These are phyloP conservation scores for Eucalyptus albens DNA, from an alignment of 345 rosid species.

Conservation along the genomic window DNA sequence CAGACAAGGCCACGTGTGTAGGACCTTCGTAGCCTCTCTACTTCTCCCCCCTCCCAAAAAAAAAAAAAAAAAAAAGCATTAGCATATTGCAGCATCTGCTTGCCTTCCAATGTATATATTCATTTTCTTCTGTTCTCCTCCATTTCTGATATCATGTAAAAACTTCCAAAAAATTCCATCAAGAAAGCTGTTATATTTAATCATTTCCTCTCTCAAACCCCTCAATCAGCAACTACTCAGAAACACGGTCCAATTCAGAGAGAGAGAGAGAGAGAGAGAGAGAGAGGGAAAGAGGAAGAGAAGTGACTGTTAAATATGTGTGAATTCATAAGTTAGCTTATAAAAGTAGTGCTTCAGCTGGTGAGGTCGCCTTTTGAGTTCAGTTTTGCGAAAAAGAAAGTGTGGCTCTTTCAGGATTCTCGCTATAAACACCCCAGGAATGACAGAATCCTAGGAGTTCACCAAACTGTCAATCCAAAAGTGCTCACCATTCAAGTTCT, in stretches of 20 bases:
- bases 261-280: neutral
- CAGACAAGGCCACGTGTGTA: slow-evolving; percentile 91
- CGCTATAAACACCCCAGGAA: neutral
- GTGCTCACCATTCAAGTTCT: neutral
- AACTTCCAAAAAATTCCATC: slow-evolving; percentile 15
- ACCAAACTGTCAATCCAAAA: neutral
- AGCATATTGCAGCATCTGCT: neutral
- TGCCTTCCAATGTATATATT: neutral
- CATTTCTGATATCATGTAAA: neutral
- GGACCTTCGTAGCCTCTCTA: slow-evolving; percentile 41
- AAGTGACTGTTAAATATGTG: slow-evolving; percentile 3
- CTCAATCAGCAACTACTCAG: neutral
- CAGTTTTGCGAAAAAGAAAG: neutral
- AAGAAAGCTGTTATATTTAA: slow-evolving; percentile 22
- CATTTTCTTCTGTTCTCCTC: neutral
- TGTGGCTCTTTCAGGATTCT: neutral
- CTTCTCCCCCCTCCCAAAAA: neutral
- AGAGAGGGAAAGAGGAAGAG: neutral
- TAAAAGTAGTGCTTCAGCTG: neutral
- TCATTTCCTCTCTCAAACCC: neutral
- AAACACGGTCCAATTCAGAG: neutral
- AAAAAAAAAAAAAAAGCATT: neutral
- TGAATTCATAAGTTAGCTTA: neutral
- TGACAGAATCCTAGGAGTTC: neutral
- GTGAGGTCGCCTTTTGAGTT: neutral